Base-by-base conservation (phyloP, 768 basidiomycete species). In the Serendipita indica region DNA sequence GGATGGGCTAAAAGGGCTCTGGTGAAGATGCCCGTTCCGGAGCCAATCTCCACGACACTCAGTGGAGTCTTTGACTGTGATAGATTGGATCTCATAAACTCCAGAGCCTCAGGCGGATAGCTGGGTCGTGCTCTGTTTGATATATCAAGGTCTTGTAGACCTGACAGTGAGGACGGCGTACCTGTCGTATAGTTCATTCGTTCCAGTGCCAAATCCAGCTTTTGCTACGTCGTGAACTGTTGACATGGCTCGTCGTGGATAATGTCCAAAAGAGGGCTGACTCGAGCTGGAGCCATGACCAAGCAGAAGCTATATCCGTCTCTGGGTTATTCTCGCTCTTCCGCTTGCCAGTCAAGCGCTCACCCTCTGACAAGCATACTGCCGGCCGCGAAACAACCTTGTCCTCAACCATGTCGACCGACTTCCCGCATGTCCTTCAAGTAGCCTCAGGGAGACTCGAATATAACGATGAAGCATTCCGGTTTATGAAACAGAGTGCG, bases 11-110 rank as follows among this genome's bases (percentile, higher is more conserved):
- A 72, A 22, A 94, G 69, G 2, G 89, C 83, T 7, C 89, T 80
- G 10, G 90, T 89, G 69, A 92, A 94, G 58, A 96, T 81, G 13
- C 91, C 91, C 1, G 89, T 92, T 25, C 91, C 91, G 3, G 84
- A 72, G 10, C 89, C 91, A 32, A 89, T 77, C 66, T 89, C 88
- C 61, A 82, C 80, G 30, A 89, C 71, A 60, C 84, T 83, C 20
- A 85, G 65, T 12, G 69, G 66, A 14, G 81, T 64, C 6, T 75
- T 69, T 20, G 73, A 65, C 14, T 77, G 79, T n/a, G n/a, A n/a
- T n/a, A n/a, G n/a, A n/a, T n/a, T n/a, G n/a, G n/a, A n/a, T n/a
- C n/a, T n/a, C 61, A 97, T 82, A 61, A 79, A 76, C 0, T 74
- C 67, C 10, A 93, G 67, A 1, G 83, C 81, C 39, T 71, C 69